Conservation (phyloP, 805 yeast species). For the Candida palmyrensis region DNA sequence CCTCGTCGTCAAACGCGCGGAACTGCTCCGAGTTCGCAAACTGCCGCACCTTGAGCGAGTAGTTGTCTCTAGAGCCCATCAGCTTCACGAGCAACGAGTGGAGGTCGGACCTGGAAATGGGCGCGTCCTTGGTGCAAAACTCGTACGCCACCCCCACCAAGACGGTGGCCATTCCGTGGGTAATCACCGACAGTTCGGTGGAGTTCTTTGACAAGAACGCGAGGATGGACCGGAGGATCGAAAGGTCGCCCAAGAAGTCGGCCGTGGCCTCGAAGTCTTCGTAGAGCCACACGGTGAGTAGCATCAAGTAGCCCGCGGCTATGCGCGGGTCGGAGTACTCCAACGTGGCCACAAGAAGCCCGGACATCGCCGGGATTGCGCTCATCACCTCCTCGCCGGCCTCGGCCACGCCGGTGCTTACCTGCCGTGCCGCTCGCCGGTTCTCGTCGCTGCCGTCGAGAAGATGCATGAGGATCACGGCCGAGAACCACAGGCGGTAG, state of each 20-base stretch:
- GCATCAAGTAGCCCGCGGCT: slow-evolving; percentile 70
- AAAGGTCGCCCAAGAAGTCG: slow-evolving; percentile 64
- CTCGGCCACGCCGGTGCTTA: slow-evolving; percentile 54
- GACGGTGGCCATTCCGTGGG: slow-evolving; percentile 69
- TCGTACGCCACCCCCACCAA: slow-evolving; percentile 78
- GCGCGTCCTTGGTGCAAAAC: slow-evolving; percentile 59
- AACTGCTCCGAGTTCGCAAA: slow-evolving; percentile 58
- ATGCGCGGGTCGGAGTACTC: slow-evolving; percentile 65
- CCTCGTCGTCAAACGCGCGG: slow-evolving; percentile 46
- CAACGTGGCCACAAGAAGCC: slow-evolving; percentile 62
- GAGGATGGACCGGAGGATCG: slow-evolving; percentile 62
- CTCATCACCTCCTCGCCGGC: slow-evolving; percentile 66
- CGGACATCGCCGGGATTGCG: slow-evolving; percentile 72
- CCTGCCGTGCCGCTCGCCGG: slow-evolving; percentile 40
- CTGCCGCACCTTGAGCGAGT: slow-evolving; percentile 65
- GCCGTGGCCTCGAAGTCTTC: slow-evolving; percentile 73
- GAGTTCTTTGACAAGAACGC: slow-evolving; percentile 50
- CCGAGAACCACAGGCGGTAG: slow-evolving; percentile 80
- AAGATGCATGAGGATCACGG: slow-evolving; percentile 57
- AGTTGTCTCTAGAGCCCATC: slow-evolving; percentile 72
- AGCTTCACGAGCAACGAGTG: slow-evolving; percentile 59
- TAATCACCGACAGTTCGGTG: slow-evolving; percentile 46
- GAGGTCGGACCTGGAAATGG: slow-evolving; percentile 55
- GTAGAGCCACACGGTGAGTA: slow-evolving; percentile 70
- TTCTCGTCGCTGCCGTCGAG: slow-evolving; percentile 52